phyloP scores from a whole-genome alignment of 2,329 filamentous ascomycete species.

The Leptographium procerum region DNA sequence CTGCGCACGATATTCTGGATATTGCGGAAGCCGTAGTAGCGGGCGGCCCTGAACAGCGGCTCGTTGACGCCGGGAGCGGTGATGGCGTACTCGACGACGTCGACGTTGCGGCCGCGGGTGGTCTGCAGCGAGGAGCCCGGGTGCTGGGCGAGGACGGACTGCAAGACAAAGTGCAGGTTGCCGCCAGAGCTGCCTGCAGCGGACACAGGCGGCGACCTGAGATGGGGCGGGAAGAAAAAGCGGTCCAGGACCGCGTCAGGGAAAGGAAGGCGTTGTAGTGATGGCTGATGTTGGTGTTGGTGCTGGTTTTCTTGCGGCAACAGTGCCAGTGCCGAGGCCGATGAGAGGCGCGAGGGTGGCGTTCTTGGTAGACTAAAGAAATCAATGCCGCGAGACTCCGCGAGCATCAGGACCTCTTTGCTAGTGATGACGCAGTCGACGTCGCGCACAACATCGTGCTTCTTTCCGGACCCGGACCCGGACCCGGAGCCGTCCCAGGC shows the following conservation, averaged over 20 bases:
- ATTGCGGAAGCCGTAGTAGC: constrained; percentile 96
- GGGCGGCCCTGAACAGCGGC: constrained; percentile 64
- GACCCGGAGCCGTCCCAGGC: constrained; percentile 62
- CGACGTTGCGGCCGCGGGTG: constrained; percentile 71
- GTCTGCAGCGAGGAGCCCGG: constrained; percentile 62
- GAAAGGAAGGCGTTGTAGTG: constrained; percentile 33
- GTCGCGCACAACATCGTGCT: constrained; percentile 57
- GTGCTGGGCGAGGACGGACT: constrained; percentile 57
- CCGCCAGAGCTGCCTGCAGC: constrained; percentile 76
- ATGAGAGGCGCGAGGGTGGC: too few relatives aligned
- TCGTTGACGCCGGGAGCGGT: constrained; percentile 38
- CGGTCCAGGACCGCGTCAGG: constrained; percentile 58
- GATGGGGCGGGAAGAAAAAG: constrained; percentile 58
- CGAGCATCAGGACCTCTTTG: constrained; percentile 84
- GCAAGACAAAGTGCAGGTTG: constrained; percentile 75
- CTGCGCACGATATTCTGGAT: constrained; percentile 96
- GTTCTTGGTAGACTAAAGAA: constrained; percentile 60
- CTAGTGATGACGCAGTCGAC: constrained; percentile 98
- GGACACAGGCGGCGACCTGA: constrained; percentile 27
- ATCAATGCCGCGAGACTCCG: constrained; percentile 65
- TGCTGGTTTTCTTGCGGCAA: too few relatives aligned
- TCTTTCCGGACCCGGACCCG: too few relatives aligned
- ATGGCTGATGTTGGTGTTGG: too few relatives aligned
- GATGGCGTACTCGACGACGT: constrained; percentile 79
- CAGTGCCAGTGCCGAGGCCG: too few relatives aligned